Conservation (phyloP, 1,284 basidiomycete genomes). For the Trametes pubescens region DNA sequence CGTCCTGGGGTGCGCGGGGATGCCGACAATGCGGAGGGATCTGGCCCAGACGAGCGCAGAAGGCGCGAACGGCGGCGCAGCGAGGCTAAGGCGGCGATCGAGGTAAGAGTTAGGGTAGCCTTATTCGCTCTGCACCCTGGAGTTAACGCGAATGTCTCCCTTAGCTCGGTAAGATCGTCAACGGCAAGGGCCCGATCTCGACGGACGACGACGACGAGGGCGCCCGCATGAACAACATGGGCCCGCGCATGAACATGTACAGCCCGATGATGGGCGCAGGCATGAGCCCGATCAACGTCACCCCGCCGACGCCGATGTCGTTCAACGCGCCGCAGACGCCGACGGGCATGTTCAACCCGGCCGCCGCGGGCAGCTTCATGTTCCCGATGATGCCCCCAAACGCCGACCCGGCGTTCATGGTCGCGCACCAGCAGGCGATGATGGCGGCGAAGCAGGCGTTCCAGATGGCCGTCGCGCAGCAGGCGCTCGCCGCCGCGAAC, state of each 20-base stretch:
- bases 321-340: slow-evolving; percentile 34
- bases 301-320: slow-evolving; percentile 37
- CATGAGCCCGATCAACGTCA: slow-evolving; percentile 44
- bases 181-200: slow-evolving; percentile 70
- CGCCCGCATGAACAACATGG: slow-evolving; percentile 42
- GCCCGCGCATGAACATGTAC: slow-evolving; percentile 49
- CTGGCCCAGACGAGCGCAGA: slow-evolving; percentile 55
- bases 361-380: slow-evolving; percentile 55
- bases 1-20: slow-evolving; percentile 41
- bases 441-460: slow-evolving; percentile 84
- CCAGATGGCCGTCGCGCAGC: slow-evolving; percentile 85
- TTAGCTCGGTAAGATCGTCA: slow-evolving; percentile 82
- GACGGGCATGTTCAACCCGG: slow-evolving; percentile 37
- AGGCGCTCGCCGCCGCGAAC: slow-evolving; percentile 81
- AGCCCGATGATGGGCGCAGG: slow-evolving; percentile 56
- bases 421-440: slow-evolving; percentile 84
- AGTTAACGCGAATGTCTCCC: slow-evolving; percentile 14
- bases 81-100: slow-evolving; percentile 81
- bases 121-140: neutral
- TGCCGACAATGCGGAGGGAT: slow-evolving; percentile 50
- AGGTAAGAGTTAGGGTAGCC: slow-evolving; percentile 56
- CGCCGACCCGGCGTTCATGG: slow-evolving; percentile 64
- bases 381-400: slow-evolving; percentile 47
- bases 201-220: slow-evolving; percentile 62
- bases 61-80: slow-evolving; percentile 72